Conservation (phyloP, 2,329 filamentous ascomycete species). For the Fusarium sterilihyphosum region DNA sequence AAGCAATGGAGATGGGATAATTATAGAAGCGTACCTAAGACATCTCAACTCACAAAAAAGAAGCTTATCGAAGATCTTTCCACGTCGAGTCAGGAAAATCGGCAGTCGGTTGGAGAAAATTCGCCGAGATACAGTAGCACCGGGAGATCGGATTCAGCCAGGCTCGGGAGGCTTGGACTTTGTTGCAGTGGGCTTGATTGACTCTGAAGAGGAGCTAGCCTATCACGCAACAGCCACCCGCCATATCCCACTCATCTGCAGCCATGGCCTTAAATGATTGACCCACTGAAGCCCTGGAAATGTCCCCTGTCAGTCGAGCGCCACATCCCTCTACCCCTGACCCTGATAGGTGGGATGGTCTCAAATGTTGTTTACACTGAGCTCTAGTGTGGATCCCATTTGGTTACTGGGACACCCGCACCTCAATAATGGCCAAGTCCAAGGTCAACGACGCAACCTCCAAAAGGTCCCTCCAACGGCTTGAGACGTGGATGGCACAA, state of each 20-base stretch:
- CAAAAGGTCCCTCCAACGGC: constrained; percentile 29
- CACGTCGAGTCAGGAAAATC: constrained; percentile 1
- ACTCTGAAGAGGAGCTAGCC: neutral
- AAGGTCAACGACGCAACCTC: constrained; percentile 28
- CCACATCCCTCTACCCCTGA: constrained; percentile 25
- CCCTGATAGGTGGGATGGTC: constrained; percentile 37
- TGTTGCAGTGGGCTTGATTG: constrained; percentile 12
- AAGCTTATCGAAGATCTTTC: constrained; percentile 18
- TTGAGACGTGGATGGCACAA: constrained; percentile 25
- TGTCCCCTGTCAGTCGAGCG: constrained; percentile 25
- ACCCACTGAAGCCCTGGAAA: constrained; percentile 21
- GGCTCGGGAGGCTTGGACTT: constrained; percentile 26
- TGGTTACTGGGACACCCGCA: constrained; percentile 40
- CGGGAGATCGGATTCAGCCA: constrained; percentile 32
- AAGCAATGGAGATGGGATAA: neutral
- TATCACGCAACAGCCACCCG: constrained; percentile 16
- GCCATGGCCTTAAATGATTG: constrained; percentile 9
- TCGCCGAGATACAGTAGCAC: constrained; percentile 28
- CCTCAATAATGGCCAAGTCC: constrained; percentile 16
- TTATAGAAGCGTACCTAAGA: neutral
- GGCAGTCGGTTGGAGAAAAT: constrained; percentile 21
- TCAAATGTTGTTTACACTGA: constrained; percentile 41
- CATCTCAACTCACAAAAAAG: neutral
- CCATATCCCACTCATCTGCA: constrained; percentile 10
- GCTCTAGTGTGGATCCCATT: constrained; percentile 26